Evolutionary conservation across 331 rosid genomes (phyloP), one percentile per base, ranked within the genome.

Genomic region (Acacia pycnantha): DNA sequence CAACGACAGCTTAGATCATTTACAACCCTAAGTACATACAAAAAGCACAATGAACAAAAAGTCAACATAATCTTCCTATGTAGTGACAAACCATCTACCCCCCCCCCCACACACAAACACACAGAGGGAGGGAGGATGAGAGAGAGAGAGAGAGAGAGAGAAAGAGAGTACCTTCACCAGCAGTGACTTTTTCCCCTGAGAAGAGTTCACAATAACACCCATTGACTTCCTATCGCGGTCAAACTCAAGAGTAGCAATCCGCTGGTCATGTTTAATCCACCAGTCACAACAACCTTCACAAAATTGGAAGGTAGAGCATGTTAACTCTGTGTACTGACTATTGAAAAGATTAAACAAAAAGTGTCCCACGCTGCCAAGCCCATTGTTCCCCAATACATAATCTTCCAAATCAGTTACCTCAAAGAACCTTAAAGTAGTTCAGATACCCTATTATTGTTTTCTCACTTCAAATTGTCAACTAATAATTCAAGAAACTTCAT

Each of bases 161-260:
- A 75, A 73, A 79, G 61, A 74, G 19, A 56, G 68, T 82, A 92
- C 97, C 97, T 92, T 92, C 72, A 92, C 92, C 58, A 92, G 87
- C 50, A 92, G 89, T 11, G 91, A 84, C 50, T 82, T 88, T 67
- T 83, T 90, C 79, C 88, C 87, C 2, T 16, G 50, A 40, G 58
- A 62, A 26, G 97, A 87, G 82, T 86, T 80, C 65, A 85, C 94
- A 83, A 92, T 73, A 18, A 92, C 97, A 76, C 90, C 90, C 90
- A 87, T 87, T 44, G 90, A 87, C 82, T 87, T 87, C 84, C 90
- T 84, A 78, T 90, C 90, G 72, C 92, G 94, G 81, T 92, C 97
- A 82, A 92, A 90, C 83, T 92, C 97, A 68, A 92, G 97, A 65
- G 97, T 90, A 70, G 90, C 97, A 90, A 87, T 58, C 53, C 94